Base-by-base conservation (phyloP, 768 basidiomycete species). In the Auricularia sp. region DNA sequence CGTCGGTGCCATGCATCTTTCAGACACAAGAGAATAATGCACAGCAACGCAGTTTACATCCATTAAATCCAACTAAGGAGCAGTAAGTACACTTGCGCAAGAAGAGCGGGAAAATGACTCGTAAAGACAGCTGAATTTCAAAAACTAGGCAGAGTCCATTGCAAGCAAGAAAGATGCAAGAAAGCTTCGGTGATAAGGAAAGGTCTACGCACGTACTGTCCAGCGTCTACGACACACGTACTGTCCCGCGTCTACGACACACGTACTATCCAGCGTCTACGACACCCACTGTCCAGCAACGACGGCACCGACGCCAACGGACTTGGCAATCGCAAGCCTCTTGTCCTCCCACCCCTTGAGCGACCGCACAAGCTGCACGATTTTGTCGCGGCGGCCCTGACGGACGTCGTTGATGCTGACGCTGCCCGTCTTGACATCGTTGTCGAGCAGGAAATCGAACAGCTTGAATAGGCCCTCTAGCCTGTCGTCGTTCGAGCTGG, bases 341-440 rank as follows among this genome's bases (percentile, higher is more conserved):
- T 87, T 88, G 44, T 93, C 91, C 72, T 92, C 88, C 91, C 91
- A 92, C 0, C 75, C 73, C 74, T 85, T 90, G 69, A 93, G 72
- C 43, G 89, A 88, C 68, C 80, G 84, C 70, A 98, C 72, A 39
- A 98, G 77, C 73, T 93, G 88, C 3, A 87, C 69, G 66, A 96
- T 84, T 78, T 91, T 94, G 56, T 89, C 87, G 60, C 85, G 79
- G 72, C 88, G 91, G 36, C 90, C 91, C 66, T 85, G 83, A 61
- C 91, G 81, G 39, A 98, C 81, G 74, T 98, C 96, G 72, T 96
- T 96, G 76, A 97, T 95, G 69, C 90, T 93, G 36, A 98, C 88
- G 66, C 86, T 84, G 8, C 90, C 94, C 80, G 96, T 91, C 76
- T 89, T 88, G 64, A 95, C 86, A 61, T 93, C 93, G 66, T 93